Percentiles rank a stretch among this genome's conserved stretches.
Evolutionary conservation across 345 rosid genomes (phyloP).

Genomic region (Melaleuca alternifolia): DNA sequence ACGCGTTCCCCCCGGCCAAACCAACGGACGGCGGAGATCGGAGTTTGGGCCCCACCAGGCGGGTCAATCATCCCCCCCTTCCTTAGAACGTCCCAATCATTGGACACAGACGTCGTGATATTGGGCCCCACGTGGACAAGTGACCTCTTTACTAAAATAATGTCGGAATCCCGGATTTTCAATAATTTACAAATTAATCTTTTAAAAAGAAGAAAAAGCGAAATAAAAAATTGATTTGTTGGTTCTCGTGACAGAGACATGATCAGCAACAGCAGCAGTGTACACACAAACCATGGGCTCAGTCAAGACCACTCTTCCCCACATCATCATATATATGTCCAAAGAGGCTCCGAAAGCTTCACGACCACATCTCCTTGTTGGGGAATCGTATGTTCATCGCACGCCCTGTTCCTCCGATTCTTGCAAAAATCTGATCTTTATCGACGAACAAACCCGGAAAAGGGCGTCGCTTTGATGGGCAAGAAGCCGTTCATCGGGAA

Average conservation of each 20-base stretch:
- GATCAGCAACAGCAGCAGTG: background rate
- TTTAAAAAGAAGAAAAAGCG: background rate
- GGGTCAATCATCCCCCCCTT: background rate
- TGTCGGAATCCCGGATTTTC: background rate
- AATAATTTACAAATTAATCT: too few species aligned
- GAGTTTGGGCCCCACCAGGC: background rate
- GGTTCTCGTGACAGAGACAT: background rate
- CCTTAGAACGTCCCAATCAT: constrained; percentile 21
- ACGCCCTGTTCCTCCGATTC: background rate
- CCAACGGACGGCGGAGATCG: background rate
- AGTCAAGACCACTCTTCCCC: background rate
- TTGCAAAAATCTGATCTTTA: too few species aligned
- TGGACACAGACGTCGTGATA: constrained; percentile 5
- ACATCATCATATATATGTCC: background rate
- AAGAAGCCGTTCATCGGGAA: constrained; percentile 60
- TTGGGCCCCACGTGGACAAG: background rate
- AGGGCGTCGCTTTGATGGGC: constrained; percentile 22
- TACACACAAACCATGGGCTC: constrained; percentile 15
- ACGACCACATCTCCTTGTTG: background rate
- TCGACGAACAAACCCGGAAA: background rate
- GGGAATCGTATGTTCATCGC: too few species aligned
- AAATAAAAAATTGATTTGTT: background rate
- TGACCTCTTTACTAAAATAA: background rate
- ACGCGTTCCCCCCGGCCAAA: background rate
- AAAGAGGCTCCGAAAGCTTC: constrained; percentile 36